Evolutionary conservation across 2,329 filamentous ascomycete genomes (phyloP).

Genomic region (Sporothrix inflata): DNA sequence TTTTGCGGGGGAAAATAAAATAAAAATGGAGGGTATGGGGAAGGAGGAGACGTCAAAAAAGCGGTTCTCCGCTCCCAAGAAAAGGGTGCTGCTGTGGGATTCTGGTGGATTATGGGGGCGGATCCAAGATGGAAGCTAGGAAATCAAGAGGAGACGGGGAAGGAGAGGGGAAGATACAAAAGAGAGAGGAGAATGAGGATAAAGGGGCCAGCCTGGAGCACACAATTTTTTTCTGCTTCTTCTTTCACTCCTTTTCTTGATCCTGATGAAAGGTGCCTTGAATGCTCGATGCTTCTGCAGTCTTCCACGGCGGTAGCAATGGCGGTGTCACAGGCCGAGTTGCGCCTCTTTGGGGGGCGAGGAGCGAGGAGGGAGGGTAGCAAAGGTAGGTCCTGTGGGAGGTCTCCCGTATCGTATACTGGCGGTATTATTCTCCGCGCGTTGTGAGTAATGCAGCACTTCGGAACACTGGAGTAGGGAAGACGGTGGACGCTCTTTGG

Average conservation of each 20-base stretch:
- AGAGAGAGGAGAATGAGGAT: background rate
- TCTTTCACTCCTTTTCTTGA: background rate
- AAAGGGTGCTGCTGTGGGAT: constrained; percentile 8
- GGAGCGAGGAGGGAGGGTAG: background rate
- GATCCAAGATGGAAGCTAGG: constrained; percentile 14
- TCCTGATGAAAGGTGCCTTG: background rate
- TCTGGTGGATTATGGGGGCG: background rate
- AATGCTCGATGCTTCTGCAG: background rate
- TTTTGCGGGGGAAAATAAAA: constrained; percentile 21
- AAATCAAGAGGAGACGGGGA: constrained; percentile 13
- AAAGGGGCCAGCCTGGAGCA: background rate
- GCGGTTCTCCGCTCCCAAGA: constrained; percentile 23
- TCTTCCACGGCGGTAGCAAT: background rate
- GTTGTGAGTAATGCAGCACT: constrained; percentile 8
- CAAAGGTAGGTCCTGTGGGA: background rate
- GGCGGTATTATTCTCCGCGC: constrained; percentile 23
- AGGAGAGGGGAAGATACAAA: too few relatives aligned
- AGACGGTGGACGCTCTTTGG: constrained; percentile 26
- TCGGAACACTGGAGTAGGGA: too few relatives aligned
- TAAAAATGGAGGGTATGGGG: background rate
- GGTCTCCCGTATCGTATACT: constrained; percentile 12
- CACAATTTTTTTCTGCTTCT: background rate
- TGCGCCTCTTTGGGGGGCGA: background rate
- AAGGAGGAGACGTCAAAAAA: background rate
- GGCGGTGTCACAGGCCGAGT: background rate